Evolutionary conservation across 2,329 filamentous ascomycete genomes (phyloP).

Genomic region (Plectosphaerella sp.): DNA sequence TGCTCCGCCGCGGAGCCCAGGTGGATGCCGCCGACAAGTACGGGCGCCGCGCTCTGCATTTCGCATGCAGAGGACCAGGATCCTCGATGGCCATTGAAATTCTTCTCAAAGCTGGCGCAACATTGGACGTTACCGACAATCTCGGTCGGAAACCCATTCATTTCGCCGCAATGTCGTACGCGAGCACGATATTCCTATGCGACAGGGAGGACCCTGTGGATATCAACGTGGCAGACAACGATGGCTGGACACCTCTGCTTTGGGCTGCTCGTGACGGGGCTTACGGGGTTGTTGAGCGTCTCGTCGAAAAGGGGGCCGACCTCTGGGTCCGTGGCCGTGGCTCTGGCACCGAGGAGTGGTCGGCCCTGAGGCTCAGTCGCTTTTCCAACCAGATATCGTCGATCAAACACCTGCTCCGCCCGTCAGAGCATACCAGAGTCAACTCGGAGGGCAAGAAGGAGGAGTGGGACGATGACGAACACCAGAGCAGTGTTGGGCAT

Average conservation of each 20-base stretch:
- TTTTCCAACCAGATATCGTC: slow-evolving; percentile 5
- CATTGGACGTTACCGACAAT: neutral
- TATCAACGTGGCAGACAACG: slow-evolving; percentile 10
- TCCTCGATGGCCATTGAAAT: neutral
- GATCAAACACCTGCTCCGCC: slow-evolving; percentile 2
- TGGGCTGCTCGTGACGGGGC: slow-evolving; percentile 8
- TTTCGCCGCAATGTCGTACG: neutral
- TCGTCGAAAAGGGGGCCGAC: slow-evolving; percentile 12
- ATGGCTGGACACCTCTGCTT: slow-evolving; percentile 15
- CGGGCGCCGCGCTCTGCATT: slow-evolving; percentile 1
- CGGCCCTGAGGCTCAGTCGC: slow-evolving; percentile 8
- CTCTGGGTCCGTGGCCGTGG: slow-evolving; percentile 2
- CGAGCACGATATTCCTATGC: neutral
- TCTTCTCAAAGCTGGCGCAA: neutral
- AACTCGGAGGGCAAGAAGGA: slow-evolving; percentile 5
- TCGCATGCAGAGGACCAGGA: neutral
- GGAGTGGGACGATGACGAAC: slow-evolving; percentile 7
- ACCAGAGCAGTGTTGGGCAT: neutral
- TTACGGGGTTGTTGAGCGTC: neutral
- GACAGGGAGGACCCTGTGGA: neutral
- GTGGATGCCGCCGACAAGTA: neutral
- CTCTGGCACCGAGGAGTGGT: slow-evolving; percentile 7
- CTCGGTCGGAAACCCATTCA: slow-evolving; percentile 2
- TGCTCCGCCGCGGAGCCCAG: neutral
- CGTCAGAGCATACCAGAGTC: slow-evolving; percentile 1